Conservation (phyloP, 169 alveolate genomes). For the Miamiensis avidus region DNA sequence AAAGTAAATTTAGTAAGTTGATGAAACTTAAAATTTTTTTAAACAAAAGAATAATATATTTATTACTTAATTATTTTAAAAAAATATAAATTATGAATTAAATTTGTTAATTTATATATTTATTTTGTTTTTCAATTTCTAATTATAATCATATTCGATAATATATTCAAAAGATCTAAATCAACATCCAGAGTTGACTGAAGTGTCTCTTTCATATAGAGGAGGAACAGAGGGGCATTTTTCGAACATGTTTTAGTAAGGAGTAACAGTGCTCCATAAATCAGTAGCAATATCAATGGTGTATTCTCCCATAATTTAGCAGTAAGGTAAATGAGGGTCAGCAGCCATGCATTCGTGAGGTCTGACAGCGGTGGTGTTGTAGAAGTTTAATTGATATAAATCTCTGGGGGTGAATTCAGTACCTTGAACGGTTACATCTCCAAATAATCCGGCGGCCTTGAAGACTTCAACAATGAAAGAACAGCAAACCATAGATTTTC, state of each 20-base stretch:
- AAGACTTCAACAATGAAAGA: constrained; percentile 72
- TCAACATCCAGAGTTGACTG: constrained; percentile 74
- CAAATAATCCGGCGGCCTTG: constrained; percentile 85
- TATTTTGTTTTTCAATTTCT: too few relatives aligned
- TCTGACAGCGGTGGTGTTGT: constrained; percentile 49
- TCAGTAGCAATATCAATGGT: constrained; percentile 52
- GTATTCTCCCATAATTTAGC: constrained; percentile 82
- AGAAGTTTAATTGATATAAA: constrained; percentile 62
- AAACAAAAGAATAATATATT: too few relatives aligned
- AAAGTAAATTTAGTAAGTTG: too few relatives aligned
- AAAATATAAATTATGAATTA: too few relatives aligned
- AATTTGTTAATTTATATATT: too few relatives aligned
- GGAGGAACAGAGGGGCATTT: constrained; percentile 79
- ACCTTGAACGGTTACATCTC: constrained; percentile 56
- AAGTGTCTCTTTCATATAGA: constrained; percentile 53
- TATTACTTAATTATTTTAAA: too few relatives aligned
- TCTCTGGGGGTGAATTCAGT: constrained; percentile 82
- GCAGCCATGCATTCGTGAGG: constrained; percentile 74
- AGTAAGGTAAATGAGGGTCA: constrained; percentile 82
- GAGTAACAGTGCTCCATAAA: constrained; percentile 64
- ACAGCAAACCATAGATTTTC: constrained; percentile 78
- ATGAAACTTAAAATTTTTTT: too few relatives aligned
- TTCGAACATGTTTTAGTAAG: constrained; percentile 81
- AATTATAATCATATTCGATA: too few relatives aligned
- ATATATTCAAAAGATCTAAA: too few relatives aligned